These are phyloP conservation scores for Monosporozyma yasuniensis DNA, from an alignment of 805 yeast species.

Conservation along the genomic window DNA sequence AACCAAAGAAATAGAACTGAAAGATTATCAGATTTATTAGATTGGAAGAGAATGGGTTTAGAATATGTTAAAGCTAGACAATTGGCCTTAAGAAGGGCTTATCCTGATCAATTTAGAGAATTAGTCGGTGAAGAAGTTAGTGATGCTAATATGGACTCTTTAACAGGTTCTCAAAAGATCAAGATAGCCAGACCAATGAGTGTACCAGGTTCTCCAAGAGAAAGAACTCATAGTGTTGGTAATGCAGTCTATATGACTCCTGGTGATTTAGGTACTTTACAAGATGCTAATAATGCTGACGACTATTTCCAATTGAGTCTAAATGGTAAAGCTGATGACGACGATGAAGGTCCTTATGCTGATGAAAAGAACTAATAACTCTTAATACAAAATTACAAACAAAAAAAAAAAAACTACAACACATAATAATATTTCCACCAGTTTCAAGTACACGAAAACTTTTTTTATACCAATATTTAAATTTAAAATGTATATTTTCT, in stretches of 20 bases:
- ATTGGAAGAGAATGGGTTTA: constrained; percentile 97
- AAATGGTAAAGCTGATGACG: constrained; percentile 30
- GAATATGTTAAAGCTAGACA: constrained; percentile 94
- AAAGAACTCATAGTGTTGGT: constrained; percentile 21
- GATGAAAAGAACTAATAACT: constrained; percentile 6
- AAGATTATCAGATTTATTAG: constrained; percentile 81
- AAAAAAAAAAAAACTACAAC: no score
- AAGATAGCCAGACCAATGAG: constrained; percentile 87
- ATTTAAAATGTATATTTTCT: no score
- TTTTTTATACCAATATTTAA: no score
- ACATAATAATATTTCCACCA: no score
- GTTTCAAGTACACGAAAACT: no score
- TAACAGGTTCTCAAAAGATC: constrained; percentile 36
- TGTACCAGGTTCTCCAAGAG: constrained; percentile 94
- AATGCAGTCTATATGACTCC: constrained; percentile 79
- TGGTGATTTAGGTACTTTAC: constrained; percentile 94
- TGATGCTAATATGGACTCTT: constrained; percentile 23
- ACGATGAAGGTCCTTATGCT: constrained; percentile 30
- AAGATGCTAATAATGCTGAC: constrained; percentile 73
- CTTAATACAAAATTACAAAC: no score
- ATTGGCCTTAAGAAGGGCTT: constrained; percentile 84
- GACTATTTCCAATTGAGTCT: constrained; percentile 54
- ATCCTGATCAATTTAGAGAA: constrained; percentile 68
- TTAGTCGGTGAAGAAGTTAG: constrained; percentile 26
- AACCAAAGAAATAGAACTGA: constrained; percentile 97